Base-by-base conservation (phyloP, 176 grass and related monocot species). In the Alloteropsis semialata region DNA sequence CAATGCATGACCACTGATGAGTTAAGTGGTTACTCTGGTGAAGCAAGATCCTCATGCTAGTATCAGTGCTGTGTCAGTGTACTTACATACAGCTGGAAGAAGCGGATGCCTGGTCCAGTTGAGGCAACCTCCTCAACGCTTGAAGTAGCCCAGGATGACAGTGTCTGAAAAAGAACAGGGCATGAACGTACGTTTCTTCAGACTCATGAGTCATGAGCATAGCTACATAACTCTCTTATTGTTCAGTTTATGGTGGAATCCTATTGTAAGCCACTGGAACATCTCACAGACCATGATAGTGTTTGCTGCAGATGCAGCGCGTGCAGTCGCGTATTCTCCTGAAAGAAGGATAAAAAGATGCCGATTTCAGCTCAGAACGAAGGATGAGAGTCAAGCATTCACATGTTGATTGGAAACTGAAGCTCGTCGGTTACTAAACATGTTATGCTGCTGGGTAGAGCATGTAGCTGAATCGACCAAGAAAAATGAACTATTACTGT, bases 131-230 rank as follows among this genome's bases (percentile, higher is more conserved):
- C 96, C 83, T 99, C 96, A 33, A 99, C 96, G 43, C 93, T 99
- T 43, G 96, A 99, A 82, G 96, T 96, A 74, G 96, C 96, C 96
- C 96, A 99, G 30, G 96, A 99, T 72, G 96, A 99, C 51, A 99
- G 63, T 65, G 96, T 99, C 96, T 95, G 74, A 21, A 84, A 80
- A 77, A 71, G 8, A 54, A 75, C 39, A 66, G 32, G 54, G 3
- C 78, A 64, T 15, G 7, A 33, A 9, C n/a, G 62, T 37, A 58
- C 3, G 7, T 46, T 48, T 48, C 29, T n/a, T 67, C 75, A 82
- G 68, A 62, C 36, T 57, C 39, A 27, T 48, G 58, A 79, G 36
- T n/a, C 39, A 27, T 48, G 58, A 79, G 36, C 24, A 46, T 38
- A 42, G 41, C n/a, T 78, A 13, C 27, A 27, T 55, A 10, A 24